A percentile compares a stretch with the other conserved stretches of the same genome.
These are phyloP conservation scores for Metarhizium sp. DNA, from an alignment of 2,329 filamentous ascomycete species.

Conservation along the genomic window DNA sequence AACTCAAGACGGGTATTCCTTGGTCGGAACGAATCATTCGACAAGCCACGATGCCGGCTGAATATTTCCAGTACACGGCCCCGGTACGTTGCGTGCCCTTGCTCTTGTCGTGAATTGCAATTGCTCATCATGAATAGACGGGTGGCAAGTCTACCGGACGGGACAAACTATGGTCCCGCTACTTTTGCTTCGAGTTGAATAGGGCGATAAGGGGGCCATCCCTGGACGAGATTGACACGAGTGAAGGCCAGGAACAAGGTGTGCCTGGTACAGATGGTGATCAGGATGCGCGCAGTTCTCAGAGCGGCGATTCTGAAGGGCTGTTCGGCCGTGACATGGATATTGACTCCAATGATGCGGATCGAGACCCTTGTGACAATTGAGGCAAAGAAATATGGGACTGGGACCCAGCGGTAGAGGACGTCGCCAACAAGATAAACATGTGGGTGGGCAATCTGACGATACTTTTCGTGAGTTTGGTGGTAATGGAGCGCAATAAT, in stretches of 20 bases:
- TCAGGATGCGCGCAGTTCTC: background rate
- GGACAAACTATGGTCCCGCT: conserved; percentile 20
- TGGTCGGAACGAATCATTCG: conserved; percentile 47
- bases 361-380: too few species aligned
- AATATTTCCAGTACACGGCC: conserved; percentile 34
- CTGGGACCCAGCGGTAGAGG: too few species aligned
- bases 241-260: background rate
- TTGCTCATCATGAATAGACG: conserved; percentile 13
- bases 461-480: too few species aligned
- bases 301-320: background rate
- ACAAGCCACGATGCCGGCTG: conserved; percentile 19
- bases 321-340: background rate
- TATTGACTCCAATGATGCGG: background rate
- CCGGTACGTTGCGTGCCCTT: conserved; percentile 27
- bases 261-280: background rate
- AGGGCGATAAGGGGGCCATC: conserved; percentile 18
- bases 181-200: conserved; percentile 25
- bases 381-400: too few species aligned
- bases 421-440: too few species aligned
- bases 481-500: too few species aligned
- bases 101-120: background rate
- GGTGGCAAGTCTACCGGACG: conserved; percentile 29
- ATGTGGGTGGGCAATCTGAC: too few species aligned
- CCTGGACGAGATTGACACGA: background rate
- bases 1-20: conserved; percentile 42